phyloP scores from a whole-genome alignment of 306 rosid genomes.

The Boehmeria nivea region DNA sequence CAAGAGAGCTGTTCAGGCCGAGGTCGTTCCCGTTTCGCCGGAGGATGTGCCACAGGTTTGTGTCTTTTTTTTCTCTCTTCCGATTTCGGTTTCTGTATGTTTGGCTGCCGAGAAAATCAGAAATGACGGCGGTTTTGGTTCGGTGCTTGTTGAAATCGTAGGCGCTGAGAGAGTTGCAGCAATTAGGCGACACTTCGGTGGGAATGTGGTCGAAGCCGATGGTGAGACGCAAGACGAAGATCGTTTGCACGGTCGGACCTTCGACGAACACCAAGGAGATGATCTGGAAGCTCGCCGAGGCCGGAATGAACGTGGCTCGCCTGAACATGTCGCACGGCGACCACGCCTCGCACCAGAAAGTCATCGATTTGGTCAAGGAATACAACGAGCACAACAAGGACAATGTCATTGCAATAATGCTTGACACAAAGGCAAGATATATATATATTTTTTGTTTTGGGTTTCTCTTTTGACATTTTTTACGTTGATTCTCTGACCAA shows the following conservation, averaged over 20 bases:
- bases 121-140: conserved; percentile 4
- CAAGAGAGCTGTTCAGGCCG: conserved; percentile 45
- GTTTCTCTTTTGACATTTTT: background rate
- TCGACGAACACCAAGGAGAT: conserved; percentile 84
- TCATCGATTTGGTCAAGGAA: conserved; percentile 89
- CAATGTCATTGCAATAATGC: conserved; percentile 88
- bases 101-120: conserved; percentile 11
- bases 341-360: conserved; percentile 93
- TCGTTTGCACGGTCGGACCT: conserved; percentile 96
- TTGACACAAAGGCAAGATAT: conserved; percentile 83
- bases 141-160: conserved; percentile 58
- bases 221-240: conserved; percentile 86
- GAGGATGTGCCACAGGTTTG: conserved; percentile 62
- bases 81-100: background rate
- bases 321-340: conserved; percentile 98
- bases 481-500: background rate
- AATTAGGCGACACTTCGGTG: conserved; percentile 49
- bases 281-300: conserved; percentile 98
- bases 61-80: conserved; percentile 1
- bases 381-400: conserved; percentile 73
- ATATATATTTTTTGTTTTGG: background rate
- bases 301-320: conserved; percentile 97
- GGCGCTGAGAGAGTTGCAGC: conserved; percentile 46
- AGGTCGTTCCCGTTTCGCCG: conserved; percentile 73
- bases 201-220: conserved; percentile 81